phyloP scores from a whole-genome alignment of 2,329 filamentous ascomycete genomes.

The Pseudogymnoascus sp. region DNA sequence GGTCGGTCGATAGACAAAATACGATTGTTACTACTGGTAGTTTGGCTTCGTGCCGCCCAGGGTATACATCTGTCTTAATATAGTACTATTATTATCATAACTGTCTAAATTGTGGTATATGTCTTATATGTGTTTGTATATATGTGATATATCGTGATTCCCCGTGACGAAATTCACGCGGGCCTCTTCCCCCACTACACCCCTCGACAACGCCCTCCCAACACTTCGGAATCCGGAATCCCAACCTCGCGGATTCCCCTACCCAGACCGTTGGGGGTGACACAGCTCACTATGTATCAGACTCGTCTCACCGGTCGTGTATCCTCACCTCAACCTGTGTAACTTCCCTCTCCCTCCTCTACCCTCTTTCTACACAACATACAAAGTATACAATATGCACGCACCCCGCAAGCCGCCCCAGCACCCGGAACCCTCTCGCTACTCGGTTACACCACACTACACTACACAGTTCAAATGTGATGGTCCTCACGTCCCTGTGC shows the following conservation, averaged over 20 bases:
- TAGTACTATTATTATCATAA: neutral
- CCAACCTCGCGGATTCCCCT: neutral
- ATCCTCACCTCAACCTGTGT: neutral
- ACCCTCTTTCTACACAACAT: neutral
- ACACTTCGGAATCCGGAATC: neutral
- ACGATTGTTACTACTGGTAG: neutral
- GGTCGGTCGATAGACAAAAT: neutral
- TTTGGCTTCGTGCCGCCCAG: neutral
- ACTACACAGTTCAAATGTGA: too few relatives aligned
- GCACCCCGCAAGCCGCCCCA: neutral
- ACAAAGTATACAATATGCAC: neutral
- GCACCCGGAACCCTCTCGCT: neutral
- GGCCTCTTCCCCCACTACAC: neutral
- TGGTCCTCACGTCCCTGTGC: too few relatives aligned
- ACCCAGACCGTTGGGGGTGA: neutral
- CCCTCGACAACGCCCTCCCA: neutral
- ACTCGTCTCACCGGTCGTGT: neutral
- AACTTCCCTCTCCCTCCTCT: neutral
- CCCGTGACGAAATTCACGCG: neutral
- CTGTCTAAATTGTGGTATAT: neutral
- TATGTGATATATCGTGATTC: neutral
- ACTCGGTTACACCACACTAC: neutral
- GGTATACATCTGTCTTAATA: neutral
- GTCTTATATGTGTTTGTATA: neutral
- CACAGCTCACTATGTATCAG: neutral